Percentiles rank a stretch among this genome's conserved stretches.
phyloP scores from a whole-genome alignment of 2,329 filamentous ascomycete genomes.

The Claviceps sp. region DNA sequence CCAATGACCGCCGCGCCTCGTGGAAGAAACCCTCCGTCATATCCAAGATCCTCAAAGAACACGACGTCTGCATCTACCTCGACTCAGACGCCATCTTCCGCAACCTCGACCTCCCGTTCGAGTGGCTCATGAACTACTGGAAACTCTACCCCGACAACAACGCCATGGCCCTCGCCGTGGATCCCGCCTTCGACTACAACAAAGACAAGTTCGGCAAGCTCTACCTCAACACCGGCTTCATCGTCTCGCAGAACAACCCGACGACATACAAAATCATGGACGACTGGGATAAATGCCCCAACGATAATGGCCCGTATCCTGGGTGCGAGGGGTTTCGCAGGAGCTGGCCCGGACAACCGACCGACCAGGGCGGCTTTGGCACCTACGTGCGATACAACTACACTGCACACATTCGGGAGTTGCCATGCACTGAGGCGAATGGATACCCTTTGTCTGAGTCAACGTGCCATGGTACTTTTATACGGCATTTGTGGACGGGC shows the following conservation, averaged over 20 bases:
- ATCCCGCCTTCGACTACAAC: constrained; percentile 25
- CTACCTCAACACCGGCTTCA: constrained; percentile 40
- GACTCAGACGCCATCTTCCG: constrained; percentile 33
- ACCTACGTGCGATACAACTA: constrained; percentile 29
- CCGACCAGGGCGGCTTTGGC: constrained; percentile 31
- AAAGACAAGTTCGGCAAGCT: constrained; percentile 25
- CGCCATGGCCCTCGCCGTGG: constrained; percentile 28
- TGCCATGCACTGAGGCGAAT: constrained; percentile 30
- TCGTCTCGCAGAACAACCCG: constrained; percentile 36
- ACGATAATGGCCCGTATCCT: constrained; percentile 24
- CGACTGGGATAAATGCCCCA: constrained; percentile 31
- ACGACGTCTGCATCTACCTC: constrained; percentile 29
- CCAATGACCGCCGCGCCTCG: constrained; percentile 28
- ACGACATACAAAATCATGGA: constrained; percentile 34
- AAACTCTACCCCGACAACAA: constrained; percentile 23
- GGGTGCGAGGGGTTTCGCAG: constrained; percentile 25
- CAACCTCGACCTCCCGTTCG: constrained; percentile 29
- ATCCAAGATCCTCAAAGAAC: constrained; percentile 27
- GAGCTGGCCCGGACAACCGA: constrained; percentile 23
- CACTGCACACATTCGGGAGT: constrained; percentile 24
- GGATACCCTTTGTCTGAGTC: constrained; percentile 26
- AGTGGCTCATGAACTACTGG: constrained; percentile 37
- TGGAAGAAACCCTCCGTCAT: constrained; percentile 33
- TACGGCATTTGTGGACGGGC: constrained; percentile 30
- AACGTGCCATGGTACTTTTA: constrained; percentile 26